Percentiles rank a stretch among this genome's conserved stretches.
Evolutionary conservation across 2,329 filamentous ascomycete genomes (phyloP).

Genomic region (Atkinsonella hypoxylon): DNA sequence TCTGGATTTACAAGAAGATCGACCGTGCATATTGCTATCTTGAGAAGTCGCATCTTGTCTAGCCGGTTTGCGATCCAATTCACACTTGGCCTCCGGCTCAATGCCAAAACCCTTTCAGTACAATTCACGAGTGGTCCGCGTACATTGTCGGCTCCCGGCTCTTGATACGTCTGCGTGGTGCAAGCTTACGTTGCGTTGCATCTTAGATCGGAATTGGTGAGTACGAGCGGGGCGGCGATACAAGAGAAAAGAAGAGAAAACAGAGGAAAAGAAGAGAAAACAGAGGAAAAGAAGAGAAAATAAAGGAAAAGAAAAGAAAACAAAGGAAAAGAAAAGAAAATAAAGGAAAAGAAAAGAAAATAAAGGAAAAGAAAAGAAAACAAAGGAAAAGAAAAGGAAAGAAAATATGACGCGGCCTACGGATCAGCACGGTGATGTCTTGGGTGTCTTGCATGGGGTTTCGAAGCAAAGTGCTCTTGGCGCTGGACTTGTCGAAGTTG

Average conservation of each 20-base stretch:
- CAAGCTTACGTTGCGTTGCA: not conserved
- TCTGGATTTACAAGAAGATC: not conserved
- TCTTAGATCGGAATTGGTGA: not conserved
- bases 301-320: too few species aligned
- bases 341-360: too few species aligned
- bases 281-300: too few species aligned
- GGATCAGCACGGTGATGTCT: conserved; percentile 9
- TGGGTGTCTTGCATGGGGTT: conserved; percentile 20
- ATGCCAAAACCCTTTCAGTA: too few species aligned
- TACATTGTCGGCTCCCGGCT: not conserved
- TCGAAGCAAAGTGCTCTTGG: conserved; percentile 15
- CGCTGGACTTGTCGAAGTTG: conserved; percentile 23
- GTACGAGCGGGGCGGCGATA: not conserved
- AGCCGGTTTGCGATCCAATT: not conserved
- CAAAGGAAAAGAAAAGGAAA: too few species aligned
- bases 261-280: too few species aligned
- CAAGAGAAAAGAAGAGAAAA: too few species aligned
- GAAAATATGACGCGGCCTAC: not conserved
- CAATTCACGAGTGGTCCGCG: not conserved
- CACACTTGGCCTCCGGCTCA: not conserved
- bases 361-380: too few species aligned
- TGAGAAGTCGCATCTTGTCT: not conserved
- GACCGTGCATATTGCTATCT: not conserved
- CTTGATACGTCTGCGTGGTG: not conserved
- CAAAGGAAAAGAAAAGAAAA: too few species aligned